Conservation (phyloP, 2,329 filamentous ascomycete species). For the Chaetomium strumarium region DNA sequence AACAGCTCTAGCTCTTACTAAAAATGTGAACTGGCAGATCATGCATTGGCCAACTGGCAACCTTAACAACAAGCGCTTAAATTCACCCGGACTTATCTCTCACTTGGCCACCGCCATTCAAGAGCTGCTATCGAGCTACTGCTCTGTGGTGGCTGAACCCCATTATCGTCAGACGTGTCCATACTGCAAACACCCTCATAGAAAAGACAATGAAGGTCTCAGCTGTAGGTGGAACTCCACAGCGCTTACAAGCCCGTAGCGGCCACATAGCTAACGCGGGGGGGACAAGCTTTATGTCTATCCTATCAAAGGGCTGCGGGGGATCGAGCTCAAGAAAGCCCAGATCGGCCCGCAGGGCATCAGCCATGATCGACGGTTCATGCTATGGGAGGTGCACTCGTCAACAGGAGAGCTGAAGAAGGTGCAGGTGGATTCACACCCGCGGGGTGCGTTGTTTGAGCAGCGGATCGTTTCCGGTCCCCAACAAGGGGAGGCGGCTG, state of each 20-base stretch:
- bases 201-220: conserved; percentile 22
- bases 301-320: conserved; percentile 67
- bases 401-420: conserved; percentile 41
- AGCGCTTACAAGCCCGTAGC: neutral
- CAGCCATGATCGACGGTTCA: conserved; percentile 62
- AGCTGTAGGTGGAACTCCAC: conserved; percentile 9
- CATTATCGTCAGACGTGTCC: neutral
- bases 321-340: conserved; percentile 48
- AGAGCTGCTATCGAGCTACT: too few relatives aligned
- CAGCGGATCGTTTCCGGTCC: conserved; percentile 42
- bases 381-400: conserved; percentile 51
- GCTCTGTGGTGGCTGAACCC: too few relatives aligned
- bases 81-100: too few relatives aligned
- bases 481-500: conserved; percentile 22
- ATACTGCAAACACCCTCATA: neutral
- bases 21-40: too few relatives aligned
- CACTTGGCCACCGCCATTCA: neutral
- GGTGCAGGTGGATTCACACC: conserved; percentile 53
- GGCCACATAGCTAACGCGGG: conserved; percentile 2
- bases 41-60: too few relatives aligned
- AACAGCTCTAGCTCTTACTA: too few relatives aligned
- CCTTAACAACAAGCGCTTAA: too few relatives aligned
- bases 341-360: conserved; percentile 57
- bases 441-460: conserved; percentile 58
- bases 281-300: conserved; percentile 58